These are phyloP conservation scores for Fusarium continuum DNA, from an alignment of 2,329 filamentous ascomycete genomes.

Conservation along the genomic window DNA sequence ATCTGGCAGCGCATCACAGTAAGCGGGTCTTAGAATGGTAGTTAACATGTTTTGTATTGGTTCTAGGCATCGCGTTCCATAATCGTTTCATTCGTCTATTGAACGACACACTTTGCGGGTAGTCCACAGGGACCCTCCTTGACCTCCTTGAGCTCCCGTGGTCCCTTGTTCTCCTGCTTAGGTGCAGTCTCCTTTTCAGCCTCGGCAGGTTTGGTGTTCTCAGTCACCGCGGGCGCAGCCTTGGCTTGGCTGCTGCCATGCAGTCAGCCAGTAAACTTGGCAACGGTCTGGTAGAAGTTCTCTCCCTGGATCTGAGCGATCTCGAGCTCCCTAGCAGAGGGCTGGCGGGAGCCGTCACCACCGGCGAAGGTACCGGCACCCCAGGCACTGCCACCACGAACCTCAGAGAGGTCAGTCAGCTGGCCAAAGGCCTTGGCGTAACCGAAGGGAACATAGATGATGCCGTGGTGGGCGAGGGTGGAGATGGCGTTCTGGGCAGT, in stretches of 20 bases:
- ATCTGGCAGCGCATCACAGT: background rate
- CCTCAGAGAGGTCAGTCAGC: slow-evolving; percentile 76
- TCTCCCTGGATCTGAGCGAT: slow-evolving; percentile 86
- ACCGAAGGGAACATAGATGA: slow-evolving; percentile 95
- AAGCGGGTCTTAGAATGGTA: background rate
- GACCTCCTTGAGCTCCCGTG: slow-evolving; percentile 53
- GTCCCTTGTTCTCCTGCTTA: slow-evolving; percentile 33
- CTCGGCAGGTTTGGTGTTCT: slow-evolving; percentile 34
- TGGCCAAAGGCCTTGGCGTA: slow-evolving; percentile 82
- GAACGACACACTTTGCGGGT: slow-evolving; percentile 76
- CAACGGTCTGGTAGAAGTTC: slow-evolving; percentile 79
- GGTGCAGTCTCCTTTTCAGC: slow-evolving; percentile 28
- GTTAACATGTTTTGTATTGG: slow-evolving; percentile 18
- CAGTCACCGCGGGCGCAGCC: slow-evolving; percentile 41
- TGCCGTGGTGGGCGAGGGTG: slow-evolving; percentile 90
- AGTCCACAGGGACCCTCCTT: slow-evolving; percentile 80
- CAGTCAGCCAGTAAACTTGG: slow-evolving; percentile 81
- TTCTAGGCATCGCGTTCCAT: slow-evolving; percentile 25
- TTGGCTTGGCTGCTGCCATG: slow-evolving; percentile 64
- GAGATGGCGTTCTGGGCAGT: slow-evolving; percentile 84
- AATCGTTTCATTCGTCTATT: slow-evolving; percentile 54
- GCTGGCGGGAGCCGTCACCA: slow-evolving; percentile 84
- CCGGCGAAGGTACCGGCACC: slow-evolving; percentile 90
- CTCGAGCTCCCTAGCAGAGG: slow-evolving; percentile 76
- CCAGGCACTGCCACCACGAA: slow-evolving; percentile 90